Base-by-base conservation (phyloP, 2,329 filamentous ascomycete species). In the Thelonectria rubi region DNA sequence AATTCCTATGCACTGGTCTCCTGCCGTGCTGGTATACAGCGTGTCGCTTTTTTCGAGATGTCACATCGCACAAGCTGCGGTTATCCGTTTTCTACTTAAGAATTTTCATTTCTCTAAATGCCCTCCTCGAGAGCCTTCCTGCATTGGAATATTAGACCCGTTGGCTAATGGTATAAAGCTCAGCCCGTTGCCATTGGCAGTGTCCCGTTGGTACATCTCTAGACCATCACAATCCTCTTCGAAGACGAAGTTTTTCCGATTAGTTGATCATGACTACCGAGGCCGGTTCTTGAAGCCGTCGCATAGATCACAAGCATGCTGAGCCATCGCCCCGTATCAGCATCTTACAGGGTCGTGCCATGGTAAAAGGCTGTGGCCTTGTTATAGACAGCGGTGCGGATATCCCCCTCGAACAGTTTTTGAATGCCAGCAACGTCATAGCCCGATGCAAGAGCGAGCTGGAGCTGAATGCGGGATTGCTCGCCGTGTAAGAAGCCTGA, bases 381-480 rank as follows among this genome's bases (percentile, higher is more conserved):
- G 49, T 51, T 51, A 18, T 53, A 53, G 5, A 53, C 39, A 20
- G 50, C 39, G 3, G 42, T 43, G 2, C 50, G 37, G 24, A 53
- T 42, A 12, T 42, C 37, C 8, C 37, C 37, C 39, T 53, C 50
- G 15, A 53, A 53, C 20, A 53, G 21, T 12, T 53, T 43, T 6
- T 39, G 50, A n/a, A 53, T 53, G 14, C 39, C 21, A 32, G 3
- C 18, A 12, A 53, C 20, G 2, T 14, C 15, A n/a, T 30, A 53
- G 14, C 50, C 50, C 14, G 50, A 42, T 43, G 37, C 39, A 32
- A 53, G 37, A 32, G 50, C 50, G 24, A 53, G 50, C 39, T 53
- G 50, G 2, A 53, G 50, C 21, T 43, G 37, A 5, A 53, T 43
- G 17, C 50, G 37, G 39, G 50, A 42, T 53, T 53, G 50, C n/a